These are phyloP conservation scores for Pholiota adiposa DNA, from an alignment of 1,284 basidiomycete species.

Conservation along the genomic window DNA sequence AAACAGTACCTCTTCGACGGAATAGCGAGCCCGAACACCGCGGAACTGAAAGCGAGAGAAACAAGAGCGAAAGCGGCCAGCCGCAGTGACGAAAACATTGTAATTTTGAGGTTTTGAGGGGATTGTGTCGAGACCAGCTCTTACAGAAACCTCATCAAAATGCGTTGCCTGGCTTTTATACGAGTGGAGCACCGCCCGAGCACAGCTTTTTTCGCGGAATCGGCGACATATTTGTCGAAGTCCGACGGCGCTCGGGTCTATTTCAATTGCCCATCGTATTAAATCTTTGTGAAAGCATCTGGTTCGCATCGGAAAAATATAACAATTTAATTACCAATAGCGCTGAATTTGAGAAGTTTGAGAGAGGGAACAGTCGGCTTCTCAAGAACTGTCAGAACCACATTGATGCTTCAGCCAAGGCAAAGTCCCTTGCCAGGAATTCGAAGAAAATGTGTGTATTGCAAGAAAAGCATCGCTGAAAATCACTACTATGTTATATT, in stretches of 20 bases:
- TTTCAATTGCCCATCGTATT: too few species aligned
- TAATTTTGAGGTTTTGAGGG: constrained; percentile 6
- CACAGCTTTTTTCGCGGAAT: constrained; percentile 8
- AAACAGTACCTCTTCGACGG: constrained; percentile 23
- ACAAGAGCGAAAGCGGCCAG: constrained; percentile 26
- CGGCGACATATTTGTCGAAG: background rate
- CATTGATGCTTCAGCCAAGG: too few species aligned
- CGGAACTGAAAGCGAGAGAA: constrained; percentile 19
- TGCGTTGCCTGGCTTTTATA: constrained; percentile 1
- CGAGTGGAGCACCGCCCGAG: background rate
- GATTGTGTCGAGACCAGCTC: constrained; percentile 21
- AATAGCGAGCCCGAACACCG: constrained; percentile 18
- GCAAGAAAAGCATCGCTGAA: too few species aligned
- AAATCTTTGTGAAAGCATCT: too few species aligned
- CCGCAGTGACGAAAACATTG: constrained; percentile 27
- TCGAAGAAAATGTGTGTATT: too few species aligned
- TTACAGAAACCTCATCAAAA: background rate
- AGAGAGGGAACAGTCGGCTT: too few species aligned
- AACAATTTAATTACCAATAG: too few species aligned
- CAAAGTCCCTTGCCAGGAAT: too few species aligned
- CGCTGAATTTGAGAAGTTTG: too few species aligned
- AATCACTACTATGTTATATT: too few species aligned
- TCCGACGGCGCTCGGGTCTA: background rate
- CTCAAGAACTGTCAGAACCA: too few species aligned
- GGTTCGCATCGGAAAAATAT: too few species aligned